Base-by-base conservation (phyloP, 345 rosid species). In the Linum lewisii region DNA sequence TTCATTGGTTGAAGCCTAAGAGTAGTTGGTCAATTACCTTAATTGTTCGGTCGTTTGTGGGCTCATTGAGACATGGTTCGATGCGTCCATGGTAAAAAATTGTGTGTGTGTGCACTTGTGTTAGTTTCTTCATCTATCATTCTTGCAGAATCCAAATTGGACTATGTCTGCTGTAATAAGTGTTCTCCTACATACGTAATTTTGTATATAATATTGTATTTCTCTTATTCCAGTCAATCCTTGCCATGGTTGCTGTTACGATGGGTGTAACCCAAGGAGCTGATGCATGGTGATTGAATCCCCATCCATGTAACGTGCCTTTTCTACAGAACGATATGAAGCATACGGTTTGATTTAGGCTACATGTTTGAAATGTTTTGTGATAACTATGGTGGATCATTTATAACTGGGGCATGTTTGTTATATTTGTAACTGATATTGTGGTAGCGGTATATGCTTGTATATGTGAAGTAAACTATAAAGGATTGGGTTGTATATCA, bases 181-280 rank as follows among this genome's bases (percentile, higher is more conserved):
- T 11, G 14, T 8, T 4, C 8, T 58, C 44, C 29, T 57, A 25
- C 16, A 0, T 37, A 10, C 49, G 34, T 29, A 8, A 5, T 29
- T 29, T 4, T 29, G 7, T 29, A 29, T 8, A 29, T 29, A 1
- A 29, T 29, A 8, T 29, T n/a, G n/a, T 47, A 1, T 34, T 51
- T 51, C 22, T 6, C 21, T 51, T 22, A 51, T 26, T 29, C 18
- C 90, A 87, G 97, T 69, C 93, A 0, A 47, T 82, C 62, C 75
- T 90, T 54, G 73, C 87, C 9, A 19, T 80, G 68, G 67, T 87
- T 53, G 90, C 84, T 26, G n/a, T 83, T 60, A 76, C 68, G 66
- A 65, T 90, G 36, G 85, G 95, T 22, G 68, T 66, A 59, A 75
- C 87, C 42, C 79, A 73, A 72, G 78, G 81, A 69, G 49, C 76